Percentiles rank a stretch among this genome's conserved stretches.
These are phyloP conservation scores for Drechslerella dactyloides DNA, from an alignment of 2,329 filamentous ascomycete genomes.

Conservation along the genomic window DNA sequence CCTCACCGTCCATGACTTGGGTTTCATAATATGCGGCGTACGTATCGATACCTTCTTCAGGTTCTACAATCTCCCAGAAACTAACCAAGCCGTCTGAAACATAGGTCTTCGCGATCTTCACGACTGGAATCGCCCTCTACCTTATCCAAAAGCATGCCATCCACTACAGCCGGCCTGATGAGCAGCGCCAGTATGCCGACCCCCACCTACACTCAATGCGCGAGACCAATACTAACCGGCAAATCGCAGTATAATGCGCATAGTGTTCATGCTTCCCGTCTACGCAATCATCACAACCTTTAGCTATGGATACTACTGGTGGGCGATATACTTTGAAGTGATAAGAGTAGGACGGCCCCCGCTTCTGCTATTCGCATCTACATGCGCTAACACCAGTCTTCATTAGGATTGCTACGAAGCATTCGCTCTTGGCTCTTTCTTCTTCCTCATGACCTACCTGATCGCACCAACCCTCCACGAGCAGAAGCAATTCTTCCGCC, in stretches of 20 bases:
- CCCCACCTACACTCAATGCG: constrained; percentile 60
- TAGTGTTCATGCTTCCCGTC: constrained; percentile 85
- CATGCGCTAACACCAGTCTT: neutral
- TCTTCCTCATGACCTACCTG: constrained; percentile 80
- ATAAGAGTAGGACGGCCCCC: constrained; percentile 61
- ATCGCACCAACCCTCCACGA: constrained; percentile 76
- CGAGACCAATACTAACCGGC: constrained; percentile 8
- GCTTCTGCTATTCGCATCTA: neutral
- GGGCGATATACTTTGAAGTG: constrained; percentile 81
- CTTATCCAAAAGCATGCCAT: constrained; percentile 67
- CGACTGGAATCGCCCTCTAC: constrained; percentile 65
- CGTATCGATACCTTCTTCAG: neutral
- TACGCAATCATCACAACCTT: constrained; percentile 78
- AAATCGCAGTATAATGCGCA: constrained; percentile 74
- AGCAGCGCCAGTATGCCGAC: constrained; percentile 65
- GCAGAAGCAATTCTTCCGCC: constrained; percentile 81
- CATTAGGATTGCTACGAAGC: constrained; percentile 79
- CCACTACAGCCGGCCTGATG: constrained; percentile 67
- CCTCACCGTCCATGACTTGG: constrained; percentile 31
- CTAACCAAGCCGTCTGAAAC: neutral
- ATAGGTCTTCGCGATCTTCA: constrained; percentile 62
- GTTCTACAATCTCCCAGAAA: neutral
- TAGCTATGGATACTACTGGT: constrained; percentile 74
- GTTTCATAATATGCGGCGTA: constrained; percentile 44
- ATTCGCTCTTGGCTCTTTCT: constrained; percentile 86